A percentile compares a stretch with the other conserved stretches of the same genome.
These are phyloP conservation scores for Penicillium goetzii DNA, from an alignment of 495 filamentous ascomycete species.

Conservation along the genomic window DNA sequence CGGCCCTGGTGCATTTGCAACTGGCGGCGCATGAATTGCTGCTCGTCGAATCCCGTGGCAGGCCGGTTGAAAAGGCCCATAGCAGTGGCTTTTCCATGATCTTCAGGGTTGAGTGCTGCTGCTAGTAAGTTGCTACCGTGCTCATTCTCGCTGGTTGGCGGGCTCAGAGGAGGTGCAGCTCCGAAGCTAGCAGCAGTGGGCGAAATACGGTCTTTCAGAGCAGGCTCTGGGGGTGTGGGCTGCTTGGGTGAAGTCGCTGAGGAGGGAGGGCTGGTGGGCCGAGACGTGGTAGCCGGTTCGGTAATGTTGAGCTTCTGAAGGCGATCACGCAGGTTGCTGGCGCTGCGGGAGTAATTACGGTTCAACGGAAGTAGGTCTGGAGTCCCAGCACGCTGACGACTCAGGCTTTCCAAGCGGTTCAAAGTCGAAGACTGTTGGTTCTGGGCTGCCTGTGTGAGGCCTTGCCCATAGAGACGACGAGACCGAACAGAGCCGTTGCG, in stretches of 20 bases:
- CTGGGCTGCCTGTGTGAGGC: conserved; percentile 74
- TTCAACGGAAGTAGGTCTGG: conserved; percentile 44
- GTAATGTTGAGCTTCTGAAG: conserved; percentile 55
- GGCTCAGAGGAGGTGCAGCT: conserved; percentile 69
- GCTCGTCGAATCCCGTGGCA: conserved; percentile 74
- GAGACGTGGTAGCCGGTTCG: conserved; percentile 41
- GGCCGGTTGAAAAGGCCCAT: conserved; percentile 85
- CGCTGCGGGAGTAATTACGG: conserved; percentile 55
- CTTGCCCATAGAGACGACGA: conserved; percentile 83
- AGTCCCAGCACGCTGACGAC: conserved; percentile 48
- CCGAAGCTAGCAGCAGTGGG: conserved; percentile 38
- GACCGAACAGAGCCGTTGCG: conserved; percentile 64
- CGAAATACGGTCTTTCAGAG: conserved; percentile 31
- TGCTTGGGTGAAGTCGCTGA: conserved; percentile 43
- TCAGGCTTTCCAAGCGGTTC: conserved; percentile 78
- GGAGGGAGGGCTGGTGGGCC: conserved; percentile 56
- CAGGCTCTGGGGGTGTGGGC: conserved; percentile 25
- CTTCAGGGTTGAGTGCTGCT: conserved; percentile 69
- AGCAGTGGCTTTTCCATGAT: conserved; percentile 83
- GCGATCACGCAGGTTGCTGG: conserved; percentile 58
- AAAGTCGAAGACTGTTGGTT: conserved; percentile 79
- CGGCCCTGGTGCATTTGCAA: conserved; percentile 73
- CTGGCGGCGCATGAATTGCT: conserved; percentile 81
- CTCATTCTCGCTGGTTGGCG: conserved; percentile 70
- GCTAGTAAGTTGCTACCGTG: conserved; percentile 58